Evolutionary conservation across 2,329 filamentous ascomycete genomes (phyloP).

Genomic region (Penicillium carneum): DNA sequence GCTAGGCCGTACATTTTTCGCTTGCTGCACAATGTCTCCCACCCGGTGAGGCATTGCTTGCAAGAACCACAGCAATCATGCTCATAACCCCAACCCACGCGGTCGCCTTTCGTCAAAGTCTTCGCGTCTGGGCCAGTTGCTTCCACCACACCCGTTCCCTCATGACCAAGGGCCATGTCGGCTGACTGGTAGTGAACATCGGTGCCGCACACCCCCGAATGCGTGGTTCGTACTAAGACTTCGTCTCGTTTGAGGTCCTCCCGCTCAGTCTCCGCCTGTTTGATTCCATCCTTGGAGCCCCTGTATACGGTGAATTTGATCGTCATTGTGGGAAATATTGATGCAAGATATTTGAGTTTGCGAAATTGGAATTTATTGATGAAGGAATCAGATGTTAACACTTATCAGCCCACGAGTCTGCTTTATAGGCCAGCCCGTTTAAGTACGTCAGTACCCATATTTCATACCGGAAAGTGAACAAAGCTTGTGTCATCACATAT

Average conservation of each 20-base stretch:
- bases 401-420: not conserved
- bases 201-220: conserved; percentile 72
- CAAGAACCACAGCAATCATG: conserved; percentile 51
- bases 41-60: conserved; percentile 44
- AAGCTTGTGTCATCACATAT: not conserved
- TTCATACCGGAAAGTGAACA: not conserved
- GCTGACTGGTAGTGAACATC: conserved; percentile 51
- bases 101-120: conserved; percentile 50
- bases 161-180: conserved; percentile 51
- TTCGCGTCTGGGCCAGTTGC: conserved; percentile 42
- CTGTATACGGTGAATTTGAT: conserved; percentile 68
- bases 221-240: conserved; percentile 69
- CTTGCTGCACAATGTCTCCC: conserved; percentile 44
- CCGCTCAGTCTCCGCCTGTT: conserved; percentile 58
- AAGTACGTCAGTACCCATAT: not conserved
- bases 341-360: not conserved
- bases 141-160: conserved; percentile 48
- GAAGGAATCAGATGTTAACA: not conserved
- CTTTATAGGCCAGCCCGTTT: not conserved
- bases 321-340: conserved; percentile 27
- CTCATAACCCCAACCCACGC: conserved; percentile 54
- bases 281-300: conserved; percentile 66
- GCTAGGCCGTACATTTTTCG: conserved; percentile 47
- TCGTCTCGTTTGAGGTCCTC: conserved; percentile 47
- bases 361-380: not conserved